Conservation (phyloP, 2,329 filamentous ascomycete species). For the Hymenoscyphus fraxineus region DNA sequence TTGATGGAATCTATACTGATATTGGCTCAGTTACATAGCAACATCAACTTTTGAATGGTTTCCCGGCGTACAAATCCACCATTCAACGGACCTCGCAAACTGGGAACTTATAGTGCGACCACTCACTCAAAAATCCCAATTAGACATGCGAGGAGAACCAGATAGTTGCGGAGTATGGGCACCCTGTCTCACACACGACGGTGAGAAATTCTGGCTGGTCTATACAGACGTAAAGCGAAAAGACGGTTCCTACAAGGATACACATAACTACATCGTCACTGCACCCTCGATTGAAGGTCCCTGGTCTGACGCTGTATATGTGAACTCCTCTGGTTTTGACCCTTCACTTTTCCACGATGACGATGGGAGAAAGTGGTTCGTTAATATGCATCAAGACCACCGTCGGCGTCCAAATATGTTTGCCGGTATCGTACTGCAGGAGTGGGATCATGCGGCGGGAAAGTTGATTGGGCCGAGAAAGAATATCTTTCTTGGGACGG, state of each 20-base stretch:
- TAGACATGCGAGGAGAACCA: conserved; percentile 56
- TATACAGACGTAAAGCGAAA: conserved; percentile 66
- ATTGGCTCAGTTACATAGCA: conserved; percentile 40
- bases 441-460: conserved; percentile 48
- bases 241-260: conserved; percentile 62
- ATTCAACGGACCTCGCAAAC: conserved; percentile 43
- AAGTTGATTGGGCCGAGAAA: conserved; percentile 41
- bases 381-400: conserved; percentile 56
- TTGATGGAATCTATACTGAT: background rate
- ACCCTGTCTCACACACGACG: conserved; percentile 60
- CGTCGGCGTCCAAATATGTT: conserved; percentile 47
- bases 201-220: conserved; percentile 58
- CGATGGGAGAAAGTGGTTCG: conserved; percentile 53
- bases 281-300: conserved; percentile 52
- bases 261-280: conserved; percentile 60
- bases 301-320: conserved; percentile 58
- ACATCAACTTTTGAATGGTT: conserved; percentile 54
- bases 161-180: conserved; percentile 63
- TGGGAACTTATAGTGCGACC: conserved; percentile 43
- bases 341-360: conserved; percentile 57
- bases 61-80: conserved; percentile 50
- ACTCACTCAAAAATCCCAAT: conserved; percentile 46
- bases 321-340: conserved; percentile 61
- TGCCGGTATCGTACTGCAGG: conserved; percentile 54
- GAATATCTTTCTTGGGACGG: conserved; percentile 47